Evolutionary conservation across 306 rosid genomes (phyloP).

Genomic region (Dalbergia cultrata): DNA sequence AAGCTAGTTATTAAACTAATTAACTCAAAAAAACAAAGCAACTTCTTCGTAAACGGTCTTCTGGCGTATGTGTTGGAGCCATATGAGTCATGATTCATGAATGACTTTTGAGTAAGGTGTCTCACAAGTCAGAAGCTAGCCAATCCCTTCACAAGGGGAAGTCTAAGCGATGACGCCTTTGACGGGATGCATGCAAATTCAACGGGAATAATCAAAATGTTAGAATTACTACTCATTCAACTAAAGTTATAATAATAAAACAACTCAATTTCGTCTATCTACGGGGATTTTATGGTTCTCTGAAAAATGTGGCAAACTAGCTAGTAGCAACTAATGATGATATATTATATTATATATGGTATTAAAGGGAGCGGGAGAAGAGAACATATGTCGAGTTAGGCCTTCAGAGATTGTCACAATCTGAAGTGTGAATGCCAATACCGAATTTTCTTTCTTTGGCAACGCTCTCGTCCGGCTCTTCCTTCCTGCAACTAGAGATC

Average conservation of each 20-base stretch:
- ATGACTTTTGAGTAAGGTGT: conserved; percentile 6
- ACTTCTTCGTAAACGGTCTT: conserved; percentile 17
- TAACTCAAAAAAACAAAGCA: background rate
- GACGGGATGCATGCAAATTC: background rate
- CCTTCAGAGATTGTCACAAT: background rate
- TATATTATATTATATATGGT: too few relatives aligned
- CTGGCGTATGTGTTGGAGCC: conserved; percentile 11
- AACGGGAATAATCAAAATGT: background rate
- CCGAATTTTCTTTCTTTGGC: too few relatives aligned
- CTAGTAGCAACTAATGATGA: background rate
- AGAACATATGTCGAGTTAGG: background rate
- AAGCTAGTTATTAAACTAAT: background rate
- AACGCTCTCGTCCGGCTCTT: too few relatives aligned
- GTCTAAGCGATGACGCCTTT: background rate
- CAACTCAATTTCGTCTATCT: background rate
- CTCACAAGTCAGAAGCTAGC: conserved; percentile 1
- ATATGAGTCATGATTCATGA: conserved; percentile 19
- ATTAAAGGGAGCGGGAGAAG: too few relatives aligned
- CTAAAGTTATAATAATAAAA: background rate
- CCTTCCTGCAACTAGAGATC: too few relatives aligned
- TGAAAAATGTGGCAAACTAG: background rate
- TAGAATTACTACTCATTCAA: background rate
- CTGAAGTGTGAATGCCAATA: too few relatives aligned
- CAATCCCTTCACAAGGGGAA: background rate
- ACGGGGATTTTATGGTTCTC: background rate